Conservation (phyloP, 106 monocot genomes). For the Vanilla planifolia region DNA sequence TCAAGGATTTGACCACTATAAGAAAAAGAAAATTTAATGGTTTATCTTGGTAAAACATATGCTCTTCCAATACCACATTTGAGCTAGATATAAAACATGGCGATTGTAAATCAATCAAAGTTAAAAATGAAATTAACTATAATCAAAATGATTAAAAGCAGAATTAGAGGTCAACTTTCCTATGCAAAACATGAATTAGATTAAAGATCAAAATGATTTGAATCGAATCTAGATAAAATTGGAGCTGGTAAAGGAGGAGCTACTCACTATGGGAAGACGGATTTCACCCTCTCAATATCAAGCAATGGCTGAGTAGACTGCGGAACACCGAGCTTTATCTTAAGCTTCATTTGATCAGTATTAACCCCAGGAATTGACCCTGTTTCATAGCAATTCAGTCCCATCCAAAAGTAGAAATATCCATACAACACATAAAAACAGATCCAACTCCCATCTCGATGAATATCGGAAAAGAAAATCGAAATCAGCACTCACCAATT, state of each 20-base stretch:
- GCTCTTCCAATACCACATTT: background rate
- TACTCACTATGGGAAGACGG: constrained; percentile 94
- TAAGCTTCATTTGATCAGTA: constrained; percentile 88
- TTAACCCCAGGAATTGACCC: constrained; percentile 93
- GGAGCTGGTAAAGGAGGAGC: background rate
- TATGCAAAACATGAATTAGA: background rate
- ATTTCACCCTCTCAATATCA: constrained; percentile 79
- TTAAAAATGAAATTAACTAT: too few species aligned
- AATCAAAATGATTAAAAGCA: too few species aligned
- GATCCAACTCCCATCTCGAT: background rate
- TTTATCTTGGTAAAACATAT: background rate
- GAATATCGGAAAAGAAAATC: background rate
- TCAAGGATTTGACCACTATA: constrained; percentile 72
- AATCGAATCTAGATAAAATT: background rate
- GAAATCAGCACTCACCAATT: constrained; percentile 30
- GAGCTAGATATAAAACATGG: too few species aligned
- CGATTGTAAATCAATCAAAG: too few species aligned
- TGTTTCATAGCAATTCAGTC: constrained; percentile 17
- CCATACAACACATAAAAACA: background rate
- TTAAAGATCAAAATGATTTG: background rate
- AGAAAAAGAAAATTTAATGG: background rate
- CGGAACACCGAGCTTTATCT: constrained; percentile 82
- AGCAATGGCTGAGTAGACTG: constrained; percentile 57
- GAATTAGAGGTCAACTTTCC: too few species aligned
- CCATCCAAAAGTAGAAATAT: background rate